Evolutionary conservation across 2,329 filamentous ascomycete species (phyloP), one percentile per base, ranked within the genome.

Genomic region (Zasmidium cellare): DNA sequence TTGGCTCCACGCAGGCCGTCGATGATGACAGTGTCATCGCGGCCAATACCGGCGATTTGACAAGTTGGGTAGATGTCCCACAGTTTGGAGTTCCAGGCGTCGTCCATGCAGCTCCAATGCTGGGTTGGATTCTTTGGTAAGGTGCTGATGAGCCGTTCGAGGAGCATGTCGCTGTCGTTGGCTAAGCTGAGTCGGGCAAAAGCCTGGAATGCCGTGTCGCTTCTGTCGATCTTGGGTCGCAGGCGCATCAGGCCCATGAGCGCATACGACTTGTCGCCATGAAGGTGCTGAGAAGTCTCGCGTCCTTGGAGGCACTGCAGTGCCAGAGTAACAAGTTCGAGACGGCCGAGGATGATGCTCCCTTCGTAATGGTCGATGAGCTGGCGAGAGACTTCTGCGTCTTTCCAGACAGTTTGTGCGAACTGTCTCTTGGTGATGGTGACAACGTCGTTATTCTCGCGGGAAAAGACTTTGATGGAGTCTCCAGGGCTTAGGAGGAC

Each of bases 331-430:
- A 79, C 69, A 1, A 81, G 72, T 60, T 80, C 76, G 2, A 79
- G 65, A 9, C 71, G 73, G 28, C 66, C 74, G 0, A 81, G 67
- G 1, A 74, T 72, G 19, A 79, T 65, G 1, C 71, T 75, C 0
- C 74, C 73, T 53, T 79, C 76, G 58, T 76, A 80, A 60, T 81
- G 78, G 50, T 81, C 76, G 19, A 80, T 70, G 3, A 81, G 70
- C 66, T 80, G 69, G 6, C 72, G 69, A 12, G 76, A 72, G 1
- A 70, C 57, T 9, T 70, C 66, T 0, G 72, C 72, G 57, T 81
- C 78, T 2, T 66, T 66, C 77, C 76, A 80, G 0, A 76, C 72
- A 14, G 68, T 63, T 18, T 69, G 69, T 2, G 77, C 71, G 46
- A 79, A 76, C 38, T 79, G 72, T 20, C 74, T 74, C 61, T 78